phyloP scores from a whole-genome alignment of 2,329 filamentous ascomycete species.

The Talaromyces sp. region DNA sequence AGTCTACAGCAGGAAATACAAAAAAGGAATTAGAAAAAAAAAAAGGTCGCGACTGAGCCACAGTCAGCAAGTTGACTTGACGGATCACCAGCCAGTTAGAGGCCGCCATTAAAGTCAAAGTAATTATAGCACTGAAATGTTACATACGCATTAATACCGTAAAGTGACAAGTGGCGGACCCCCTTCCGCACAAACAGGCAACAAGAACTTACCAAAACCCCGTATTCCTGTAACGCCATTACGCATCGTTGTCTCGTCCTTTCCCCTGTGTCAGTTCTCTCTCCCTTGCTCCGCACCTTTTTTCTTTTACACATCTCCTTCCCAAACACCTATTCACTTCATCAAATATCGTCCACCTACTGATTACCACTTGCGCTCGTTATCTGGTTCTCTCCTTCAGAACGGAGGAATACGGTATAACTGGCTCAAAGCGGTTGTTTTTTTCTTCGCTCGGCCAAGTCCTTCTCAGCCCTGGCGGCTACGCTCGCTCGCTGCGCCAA shows the following conservation, averaged over 20 bases:
- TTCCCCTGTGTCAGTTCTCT: conserved; percentile 14
- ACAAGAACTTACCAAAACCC: neutral
- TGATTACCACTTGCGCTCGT: neutral
- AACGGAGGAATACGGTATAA: neutral
- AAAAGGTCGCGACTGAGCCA: conserved; percentile 8
- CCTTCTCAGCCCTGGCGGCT: conserved; percentile 16
- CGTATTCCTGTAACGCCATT: neutral
- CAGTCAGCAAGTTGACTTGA: conserved; percentile 8
- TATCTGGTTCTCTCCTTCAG: conserved; percentile 7
- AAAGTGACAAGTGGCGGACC: neutral
- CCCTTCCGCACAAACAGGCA: neutral
- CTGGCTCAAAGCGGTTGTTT: conserved; percentile 6
- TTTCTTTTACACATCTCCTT: neutral
- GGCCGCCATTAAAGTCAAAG: neutral
- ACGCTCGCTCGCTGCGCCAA: conserved; percentile 12
- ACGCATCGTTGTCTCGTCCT: conserved; percentile 7
- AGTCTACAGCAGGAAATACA: neutral
- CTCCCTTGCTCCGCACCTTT: conserved; percentile 5
- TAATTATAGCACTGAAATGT: conserved; percentile 1
- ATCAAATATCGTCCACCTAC: conserved; percentile 4
- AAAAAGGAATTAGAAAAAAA: neutral
- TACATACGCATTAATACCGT: neutral
- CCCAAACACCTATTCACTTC: neutral
- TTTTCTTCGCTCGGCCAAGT: neutral
- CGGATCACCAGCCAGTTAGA: neutral